Percentiles rank a stretch among this genome's conserved stretches.
Evolutionary conservation across 257 asterid species (phyloP).

Genomic region (Solanum medicagineum): DNA sequence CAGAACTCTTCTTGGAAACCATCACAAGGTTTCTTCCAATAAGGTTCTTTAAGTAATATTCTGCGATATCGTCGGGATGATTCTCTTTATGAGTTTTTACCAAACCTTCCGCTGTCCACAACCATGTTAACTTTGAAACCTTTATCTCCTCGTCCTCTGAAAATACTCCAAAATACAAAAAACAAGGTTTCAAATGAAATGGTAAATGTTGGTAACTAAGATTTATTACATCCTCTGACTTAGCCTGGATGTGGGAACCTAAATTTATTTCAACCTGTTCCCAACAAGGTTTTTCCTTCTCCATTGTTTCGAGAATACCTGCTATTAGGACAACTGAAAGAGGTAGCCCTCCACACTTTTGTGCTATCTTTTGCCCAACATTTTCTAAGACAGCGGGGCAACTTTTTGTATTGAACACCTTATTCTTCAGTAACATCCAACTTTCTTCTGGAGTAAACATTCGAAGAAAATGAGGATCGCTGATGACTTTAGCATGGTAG

Average conservation of each 20-base stretch:
- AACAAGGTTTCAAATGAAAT: not conserved
- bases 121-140: not conserved
- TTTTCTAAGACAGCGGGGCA: not conserved
- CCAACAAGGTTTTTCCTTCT: not conserved
- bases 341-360: not conserved
- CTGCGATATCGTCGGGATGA: not conserved
- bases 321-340: not conserved
- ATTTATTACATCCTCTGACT: not conserved
- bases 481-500: not conserved
- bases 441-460: not conserved
- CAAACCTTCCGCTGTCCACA: conserved; percentile 6
- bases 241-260: not conserved
- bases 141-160: not conserved
- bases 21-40: not conserved
- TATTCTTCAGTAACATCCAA: not conserved
- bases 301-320: not conserved
- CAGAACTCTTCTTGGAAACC: not conserved
- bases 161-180: not conserved
- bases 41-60: not conserved
- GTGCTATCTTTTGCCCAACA: not conserved
- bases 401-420: not conserved
- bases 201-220: conserved; percentile 7
- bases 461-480: not conserved
- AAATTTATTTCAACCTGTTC: not conserved
- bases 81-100: not conserved